These are phyloP conservation scores for Phytopythium chamaehyphon DNA, from an alignment of 352 stramenopile genomes.

Conservation along the genomic window DNA sequence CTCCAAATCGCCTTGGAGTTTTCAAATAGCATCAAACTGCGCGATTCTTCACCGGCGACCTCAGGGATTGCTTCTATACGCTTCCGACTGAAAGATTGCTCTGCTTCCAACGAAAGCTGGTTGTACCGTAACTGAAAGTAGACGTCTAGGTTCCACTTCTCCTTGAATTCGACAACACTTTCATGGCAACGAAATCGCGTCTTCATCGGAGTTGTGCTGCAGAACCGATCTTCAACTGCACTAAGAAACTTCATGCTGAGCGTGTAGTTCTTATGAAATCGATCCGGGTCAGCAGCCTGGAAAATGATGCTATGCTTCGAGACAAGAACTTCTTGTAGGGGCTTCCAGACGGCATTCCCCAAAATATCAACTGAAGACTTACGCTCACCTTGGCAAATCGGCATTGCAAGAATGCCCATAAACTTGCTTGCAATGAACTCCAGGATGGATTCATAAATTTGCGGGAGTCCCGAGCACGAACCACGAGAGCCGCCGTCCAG, in stretches of 20 bases:
- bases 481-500: slow-evolving; percentile 66
- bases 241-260: slow-evolving; percentile 71
- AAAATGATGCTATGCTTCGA: slow-evolving; percentile 81
- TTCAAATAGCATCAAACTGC: slow-evolving; percentile 31
- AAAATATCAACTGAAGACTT: slow-evolving; percentile 77
- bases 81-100: slow-evolving; percentile 42
- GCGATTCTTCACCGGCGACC: slow-evolving; percentile 1
- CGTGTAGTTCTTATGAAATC: slow-evolving; percentile 81
- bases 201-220: slow-evolving; percentile 49
- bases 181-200: slow-evolving; percentile 65
- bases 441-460: slow-evolving; percentile 71
- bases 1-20: slow-evolving; percentile 49
- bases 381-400: slow-evolving; percentile 60
- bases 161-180: slow-evolving; percentile 74
- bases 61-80: slow-evolving; percentile 8
- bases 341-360: slow-evolving; percentile 80
- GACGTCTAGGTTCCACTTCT: slow-evolving; percentile 87
- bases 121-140: slow-evolving; percentile 80
- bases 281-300: slow-evolving; percentile 65
- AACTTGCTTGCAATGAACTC: slow-evolving; percentile 77
- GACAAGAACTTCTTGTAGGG: slow-evolving; percentile 57
- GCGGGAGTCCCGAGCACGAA: slow-evolving; percentile 68
- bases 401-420: slow-evolving; percentile 42
- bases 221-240: slow-evolving; percentile 51
- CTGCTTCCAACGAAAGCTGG: slow-evolving; percentile 43